Evolutionary conservation across 805 yeast species (phyloP), one percentile per base, ranked within the genome.

Genomic region (Blastobotrys attinorum): DNA sequence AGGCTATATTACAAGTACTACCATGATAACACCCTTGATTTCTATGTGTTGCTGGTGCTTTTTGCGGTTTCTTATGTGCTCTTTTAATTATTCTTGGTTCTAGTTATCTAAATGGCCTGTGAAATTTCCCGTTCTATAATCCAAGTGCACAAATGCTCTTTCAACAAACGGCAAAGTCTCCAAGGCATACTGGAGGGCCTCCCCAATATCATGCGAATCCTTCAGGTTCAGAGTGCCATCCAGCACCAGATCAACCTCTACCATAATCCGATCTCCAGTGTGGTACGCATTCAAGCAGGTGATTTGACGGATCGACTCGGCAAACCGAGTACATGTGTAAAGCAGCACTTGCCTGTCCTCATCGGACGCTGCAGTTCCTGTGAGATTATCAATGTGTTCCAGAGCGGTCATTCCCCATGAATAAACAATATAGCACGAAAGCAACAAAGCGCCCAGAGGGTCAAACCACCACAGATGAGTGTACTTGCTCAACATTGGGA

Each of bases 181-280:
- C 21, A 84, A 69, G 1, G 92, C 83, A 55, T 83, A 84, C 61
- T 84, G 94, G 37, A 84, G 63, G 0, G 89, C 80, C 60, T 83
- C 94, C 3, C 86, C 94, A 29, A 84, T 68, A 58, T 84, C 94
- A 59, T 84, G 94, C 43, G 79, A 69, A 53, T 84, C 94, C 46
- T 78, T 72, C 55, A 83, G 64, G 2, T 69, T 58, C 50, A 79
- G 61, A 7, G 69, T 58, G 22, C 65, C 64, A 49, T 76, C 76
- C 42, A 77, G 70, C 3, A 83, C 77, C 33, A 84, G 62, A 54
- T 83, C 94, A 20, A 83, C 83, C 57, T 84, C 94, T 33, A 82
- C 89, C 54, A 77, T 80, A 39, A 82, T 64, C 31, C 79, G 67
- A 60, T 84, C 94, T 1, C 94, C 94, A 16, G 80, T 83, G 55